phyloP scores from a whole-genome alignment of 2,329 filamentous ascomycete species.

The Tolypocladium endophyticum region DNA sequence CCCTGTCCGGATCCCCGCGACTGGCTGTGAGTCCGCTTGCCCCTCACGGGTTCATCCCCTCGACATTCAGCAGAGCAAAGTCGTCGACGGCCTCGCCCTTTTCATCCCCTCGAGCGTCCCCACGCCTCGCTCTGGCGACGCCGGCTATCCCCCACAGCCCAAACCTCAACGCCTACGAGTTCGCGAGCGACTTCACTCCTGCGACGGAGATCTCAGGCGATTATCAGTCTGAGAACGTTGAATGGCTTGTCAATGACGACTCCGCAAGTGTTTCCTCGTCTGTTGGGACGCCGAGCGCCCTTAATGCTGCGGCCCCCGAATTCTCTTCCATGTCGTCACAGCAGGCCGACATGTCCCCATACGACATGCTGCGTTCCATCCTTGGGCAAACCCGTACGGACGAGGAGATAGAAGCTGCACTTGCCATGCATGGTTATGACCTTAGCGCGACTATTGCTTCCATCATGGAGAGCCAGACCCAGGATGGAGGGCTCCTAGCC shows the following conservation, averaged over 20 bases:
- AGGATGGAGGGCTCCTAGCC: conserved; percentile 20
- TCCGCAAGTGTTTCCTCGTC: conserved; percentile 72
- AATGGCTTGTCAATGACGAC: conserved; percentile 92
- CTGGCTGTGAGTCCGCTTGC: conserved; percentile 73
- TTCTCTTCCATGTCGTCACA: conserved; percentile 50
- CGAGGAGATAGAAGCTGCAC: conserved; percentile 86
- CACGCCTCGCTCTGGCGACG: conserved; percentile 78
- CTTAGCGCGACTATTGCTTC: conserved; percentile 83
- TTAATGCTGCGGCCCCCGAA: conserved; percentile 75
- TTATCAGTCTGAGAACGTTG: conserved; percentile 86
- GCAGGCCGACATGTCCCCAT: conserved; percentile 88
- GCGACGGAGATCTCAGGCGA: conserved; percentile 83
- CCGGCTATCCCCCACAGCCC: conserved; percentile 90
- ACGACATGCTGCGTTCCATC: conserved; percentile 94
- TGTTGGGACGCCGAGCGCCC: conserved; percentile 53
- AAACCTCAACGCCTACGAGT: conserved; percentile 89
- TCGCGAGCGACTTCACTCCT: conserved; percentile 70
- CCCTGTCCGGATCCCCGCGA: conserved; percentile 71
- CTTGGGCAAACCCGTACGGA: conserved; percentile 81
- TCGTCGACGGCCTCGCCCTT: conserved; percentile 81
- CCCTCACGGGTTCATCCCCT: conserved; percentile 72
- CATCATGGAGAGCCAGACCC: conserved; percentile 65
- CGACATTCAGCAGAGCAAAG: conserved; percentile 63
- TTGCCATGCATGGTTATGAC: conserved; percentile 85
- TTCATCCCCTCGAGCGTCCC: conserved; percentile 85